These are phyloP conservation scores for Candida sithepensis DNA, from an alignment of 805 yeast genomes.

Conservation along the genomic window DNA sequence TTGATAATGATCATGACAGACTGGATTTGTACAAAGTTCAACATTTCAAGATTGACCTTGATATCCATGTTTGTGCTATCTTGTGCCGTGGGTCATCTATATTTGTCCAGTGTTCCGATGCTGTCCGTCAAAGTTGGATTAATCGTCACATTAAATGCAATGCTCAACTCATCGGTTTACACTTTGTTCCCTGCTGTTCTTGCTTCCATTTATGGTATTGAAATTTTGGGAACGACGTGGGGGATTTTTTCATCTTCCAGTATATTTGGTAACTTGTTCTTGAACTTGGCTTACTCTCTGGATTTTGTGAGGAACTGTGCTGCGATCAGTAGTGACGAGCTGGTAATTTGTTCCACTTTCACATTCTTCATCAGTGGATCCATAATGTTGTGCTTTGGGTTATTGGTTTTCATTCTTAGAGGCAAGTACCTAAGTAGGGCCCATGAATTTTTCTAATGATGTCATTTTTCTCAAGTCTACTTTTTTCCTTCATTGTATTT, in stretches of 20 bases:
- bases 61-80: conserved; percentile 21
- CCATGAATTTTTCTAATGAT: conserved; percentile 21
- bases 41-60: conserved; percentile 27
- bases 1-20: conserved; percentile 69
- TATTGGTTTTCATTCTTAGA: conserved; percentile 19
- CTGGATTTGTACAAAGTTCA: conserved; percentile 34
- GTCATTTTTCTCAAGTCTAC: neutral
- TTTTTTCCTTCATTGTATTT: neutral
- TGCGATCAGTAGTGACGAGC: conserved; percentile 10
- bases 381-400: conserved; percentile 21
- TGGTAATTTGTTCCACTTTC: conserved; percentile 32
- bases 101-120: conserved; percentile 26
- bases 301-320: conserved; percentile 47
- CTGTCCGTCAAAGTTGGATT: conserved; percentile 17
- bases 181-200: conserved; percentile 84
- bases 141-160: conserved; percentile 26
- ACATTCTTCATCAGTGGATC: conserved; percentile 31
- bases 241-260: conserved; percentile 88
- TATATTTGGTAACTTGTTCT: conserved; percentile 26
- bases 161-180: conserved; percentile 69
- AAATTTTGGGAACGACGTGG: conserved; percentile 88
- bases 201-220: conserved; percentile 83
- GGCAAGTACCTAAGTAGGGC: conserved; percentile 24
- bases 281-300: conserved; percentile 71
- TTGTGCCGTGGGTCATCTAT: conserved; percentile 29